Base-by-base conservation (phyloP, 202 grass and related monocot species). In the Panicum virgatum region DNA sequence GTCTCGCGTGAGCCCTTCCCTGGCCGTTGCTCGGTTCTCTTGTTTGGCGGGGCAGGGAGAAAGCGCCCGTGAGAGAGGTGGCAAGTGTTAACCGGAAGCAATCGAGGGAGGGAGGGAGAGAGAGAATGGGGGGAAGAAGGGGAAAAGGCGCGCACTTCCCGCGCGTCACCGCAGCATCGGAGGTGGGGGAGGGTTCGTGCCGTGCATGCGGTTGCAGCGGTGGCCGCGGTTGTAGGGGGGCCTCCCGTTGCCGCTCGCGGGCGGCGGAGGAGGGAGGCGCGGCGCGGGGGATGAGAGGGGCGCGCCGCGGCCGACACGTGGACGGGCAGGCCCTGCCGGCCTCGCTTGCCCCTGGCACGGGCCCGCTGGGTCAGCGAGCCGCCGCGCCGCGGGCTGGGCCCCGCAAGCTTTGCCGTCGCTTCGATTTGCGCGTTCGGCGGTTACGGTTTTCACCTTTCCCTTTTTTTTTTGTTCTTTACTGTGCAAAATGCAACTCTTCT, bases 11-110 rank as follows among this genome's bases (percentile, higher is more conserved):
- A 42, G n/a, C 12, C 20, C 4, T 20, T 54, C 32, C 48, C 10
- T 68, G 77, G 48, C 77, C 64, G 77, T 80, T 80, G 34, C 77
- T 69, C 30, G 15, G 63, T 81, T 73, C 73, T 63, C 62, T 83
- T 11, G 9, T 87, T 59, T 72, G 56, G 58, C 7, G 69, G 46
- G 54, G 57, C 71, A 60, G 59, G 46, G 60, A 40, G 48, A 47
- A 30, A 82, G 78, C 76, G 64, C 67, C 23, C n/a, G n/a, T n/a
- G 11, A 8, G 25, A 34, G 74, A 14, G 66, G 71, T 58, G 42
- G 66, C n/a, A n/a, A 52, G 73, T 45, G 40, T 52, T 63, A 34
- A 23, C 45, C 27, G 27, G 29, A 82, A 72, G 53, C 18, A 66
- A 65, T 52, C 65, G n/a, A n/a, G n/a, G n/a, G 61, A 81, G n/a